A percentile compares a stretch with the other conserved stretches of the same genome.
Conservation (phyloP, 257 asterid genomes). For the Echites panduratus region DNA sequence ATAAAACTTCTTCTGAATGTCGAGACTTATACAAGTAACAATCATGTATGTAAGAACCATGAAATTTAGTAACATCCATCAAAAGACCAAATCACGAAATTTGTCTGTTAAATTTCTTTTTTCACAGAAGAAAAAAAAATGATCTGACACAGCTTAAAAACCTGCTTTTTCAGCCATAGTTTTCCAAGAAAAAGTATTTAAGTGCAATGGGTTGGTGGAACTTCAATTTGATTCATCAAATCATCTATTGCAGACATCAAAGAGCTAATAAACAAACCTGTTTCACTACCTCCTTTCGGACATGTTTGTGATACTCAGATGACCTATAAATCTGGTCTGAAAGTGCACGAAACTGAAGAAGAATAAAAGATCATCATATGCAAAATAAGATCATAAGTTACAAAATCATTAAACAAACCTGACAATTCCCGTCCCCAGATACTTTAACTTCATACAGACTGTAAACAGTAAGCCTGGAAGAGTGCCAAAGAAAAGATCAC, state of each 20-base stretch:
- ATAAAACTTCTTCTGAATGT: no score
- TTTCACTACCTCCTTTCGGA: slow-evolving; percentile 62
- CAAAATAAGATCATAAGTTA: slow-evolving; percentile 1
- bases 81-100: no score
- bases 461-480: slow-evolving; percentile 46
- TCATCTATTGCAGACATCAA: neutral
- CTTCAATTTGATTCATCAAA: neutral
- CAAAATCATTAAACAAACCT: slow-evolving; percentile 34
- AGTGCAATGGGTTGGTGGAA: neutral
- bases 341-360: slow-evolving; percentile 60
- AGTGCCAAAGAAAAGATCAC: slow-evolving; percentile 9
- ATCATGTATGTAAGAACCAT: no score
- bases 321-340: slow-evolving; percentile 68
- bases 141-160: neutral
- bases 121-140: no score
- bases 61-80: no score
- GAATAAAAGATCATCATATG: slow-evolving; percentile 15
- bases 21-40: no score
- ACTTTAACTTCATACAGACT: slow-evolving; percentile 55
- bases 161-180: neutral
- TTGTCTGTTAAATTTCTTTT: no score
- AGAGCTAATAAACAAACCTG: slow-evolving; percentile 41
- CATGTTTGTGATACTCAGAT: slow-evolving; percentile 60
- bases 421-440: slow-evolving; percentile 71
- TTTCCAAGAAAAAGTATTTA: neutral